Conservation (phyloP, 2,329 filamentous ascomycete genomes). For the Alternaria sp. region DNA sequence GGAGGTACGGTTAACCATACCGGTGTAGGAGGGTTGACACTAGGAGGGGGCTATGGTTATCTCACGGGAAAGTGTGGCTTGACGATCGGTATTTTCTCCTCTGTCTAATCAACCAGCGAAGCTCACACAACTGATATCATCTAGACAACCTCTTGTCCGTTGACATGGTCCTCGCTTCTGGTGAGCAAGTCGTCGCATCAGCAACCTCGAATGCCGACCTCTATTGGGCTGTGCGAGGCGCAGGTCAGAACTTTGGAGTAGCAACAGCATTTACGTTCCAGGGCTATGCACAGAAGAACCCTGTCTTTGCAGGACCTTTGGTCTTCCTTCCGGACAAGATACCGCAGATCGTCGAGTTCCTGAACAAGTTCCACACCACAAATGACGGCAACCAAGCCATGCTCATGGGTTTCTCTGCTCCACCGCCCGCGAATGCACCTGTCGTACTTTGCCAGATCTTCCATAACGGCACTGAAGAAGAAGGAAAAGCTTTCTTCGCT, state of each 20-base stretch:
- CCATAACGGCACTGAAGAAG: constrained; percentile 47
- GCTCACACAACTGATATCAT: background rate
- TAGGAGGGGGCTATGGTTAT: constrained; percentile 67
- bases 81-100: constrained; percentile 55
- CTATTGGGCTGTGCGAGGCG: constrained; percentile 54
- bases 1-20: constrained; percentile 71
- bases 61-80: constrained; percentile 65
- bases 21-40: constrained; percentile 65
- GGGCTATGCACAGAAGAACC: constrained; percentile 39
- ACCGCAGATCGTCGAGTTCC: constrained; percentile 37
- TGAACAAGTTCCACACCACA: constrained; percentile 40
- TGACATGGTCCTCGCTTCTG: constrained; percentile 48
- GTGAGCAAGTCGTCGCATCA: constrained; percentile 47
- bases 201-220: constrained; percentile 38
- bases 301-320: constrained; percentile 50
- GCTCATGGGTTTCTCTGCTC: constrained; percentile 37
- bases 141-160: constrained; percentile 51
- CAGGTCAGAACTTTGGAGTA: constrained; percentile 49
- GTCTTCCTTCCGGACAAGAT: constrained; percentile 46
- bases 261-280: constrained; percentile 55
- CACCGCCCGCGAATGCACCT: constrained; percentile 42
- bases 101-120: background rate
- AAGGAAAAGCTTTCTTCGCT: constrained; percentile 37
- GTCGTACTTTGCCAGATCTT: constrained; percentile 43
- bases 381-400: constrained; percentile 44